Base-by-base conservation (phyloP, 2,329 filamentous ascomycete genomes). In the Pseudopithomyces chartarum region DNA sequence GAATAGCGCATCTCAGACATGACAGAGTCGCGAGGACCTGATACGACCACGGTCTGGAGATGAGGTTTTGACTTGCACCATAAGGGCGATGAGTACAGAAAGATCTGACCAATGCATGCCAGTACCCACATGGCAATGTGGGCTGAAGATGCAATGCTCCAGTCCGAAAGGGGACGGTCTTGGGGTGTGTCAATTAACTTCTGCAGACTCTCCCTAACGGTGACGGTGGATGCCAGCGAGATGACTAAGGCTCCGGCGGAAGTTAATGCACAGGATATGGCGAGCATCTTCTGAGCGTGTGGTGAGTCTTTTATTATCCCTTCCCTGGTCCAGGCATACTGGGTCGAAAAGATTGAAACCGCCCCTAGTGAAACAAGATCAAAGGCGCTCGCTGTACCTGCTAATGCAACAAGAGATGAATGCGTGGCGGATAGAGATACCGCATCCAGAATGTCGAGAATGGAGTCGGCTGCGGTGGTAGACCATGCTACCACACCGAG, bases 71-170 rank as follows among this genome's bases (percentile, higher is more conserved):
- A 59, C n/a, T 56, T 63, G 26, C 47, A 54, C 70, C 68, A 71
- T 29, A 74, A 48, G 17, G 62, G 54, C 3, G 61, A 69, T 15
- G 69, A 62, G 56, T 69, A 76, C 3, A 77, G 61, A 7, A 59
- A 55, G 42, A 67, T 53, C 48, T 76, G 73, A 29, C 62, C 61
- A 36, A 68, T 44, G 40, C 67, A 73, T 17, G 74, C 70, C 23
- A 74, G 44, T 10, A 59, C 58, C 73, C 73, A 77, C 6, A 73
- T 53, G 17, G 58, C 67, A 52, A 77, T 76, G 40, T 79, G 76
- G 19, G 69, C 69, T 32, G 74, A 63, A 38, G 78, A 64, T 32
- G 60, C 55, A 34, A 55, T 53, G 39, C 57, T 57, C 70, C 68
- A 73, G 44, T 63, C 48, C 3, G 13, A 17, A 40, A 54, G 61